Evolutionary conservation across 768 basidiomycete species (phyloP).

Genomic region (Pulveroboletus sp.): DNA sequence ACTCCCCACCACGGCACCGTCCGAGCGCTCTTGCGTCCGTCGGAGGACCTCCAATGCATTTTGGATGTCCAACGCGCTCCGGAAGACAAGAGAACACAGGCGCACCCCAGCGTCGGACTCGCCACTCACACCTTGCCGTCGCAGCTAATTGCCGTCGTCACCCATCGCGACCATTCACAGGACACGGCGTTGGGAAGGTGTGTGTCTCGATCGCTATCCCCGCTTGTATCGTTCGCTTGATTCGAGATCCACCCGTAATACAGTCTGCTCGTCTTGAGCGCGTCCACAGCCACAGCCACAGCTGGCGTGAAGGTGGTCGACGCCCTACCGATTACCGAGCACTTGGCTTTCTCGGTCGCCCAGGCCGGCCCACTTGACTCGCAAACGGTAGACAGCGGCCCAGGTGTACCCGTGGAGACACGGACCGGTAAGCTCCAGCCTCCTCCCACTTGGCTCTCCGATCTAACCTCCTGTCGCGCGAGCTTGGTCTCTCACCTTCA

Average conservation of each 20-base stretch:
- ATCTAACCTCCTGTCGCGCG: conserved; percentile 1
- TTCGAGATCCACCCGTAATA: not conserved
- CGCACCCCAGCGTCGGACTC: not conserved
- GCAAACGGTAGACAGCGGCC: conserved; percentile 17
- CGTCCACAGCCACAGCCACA: not conserved
- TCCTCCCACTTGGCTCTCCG: not conserved
- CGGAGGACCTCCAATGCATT: conserved; percentile 44
- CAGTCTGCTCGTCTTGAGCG: conserved; percentile 19
- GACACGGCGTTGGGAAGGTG: conserved; percentile 54
- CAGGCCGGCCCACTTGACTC: conserved; percentile 45
- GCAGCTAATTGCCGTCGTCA: conserved; percentile 41
- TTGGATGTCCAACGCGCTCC: conserved; percentile 35
- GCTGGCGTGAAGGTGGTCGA: conserved; percentile 5
- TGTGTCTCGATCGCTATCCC: conserved; percentile 8
- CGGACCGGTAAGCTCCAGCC: conserved; percentile 35
- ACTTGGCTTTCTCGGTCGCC: conserved; percentile 52
- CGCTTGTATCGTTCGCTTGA: too few species aligned
- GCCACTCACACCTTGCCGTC: not conserved
- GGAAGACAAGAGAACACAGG: conserved; percentile 1
- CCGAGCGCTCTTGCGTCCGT: conserved; percentile 30
- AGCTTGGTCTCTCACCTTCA: conserved; percentile 57
- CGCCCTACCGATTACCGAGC: conserved; percentile 47
- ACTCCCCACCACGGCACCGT: conserved; percentile 5
- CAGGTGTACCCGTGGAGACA: conserved; percentile 30
- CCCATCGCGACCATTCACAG: conserved; percentile 40